phyloP scores from a whole-genome alignment of 768 basidiomycete species.

The Glaciozyma antarctica region DNA sequence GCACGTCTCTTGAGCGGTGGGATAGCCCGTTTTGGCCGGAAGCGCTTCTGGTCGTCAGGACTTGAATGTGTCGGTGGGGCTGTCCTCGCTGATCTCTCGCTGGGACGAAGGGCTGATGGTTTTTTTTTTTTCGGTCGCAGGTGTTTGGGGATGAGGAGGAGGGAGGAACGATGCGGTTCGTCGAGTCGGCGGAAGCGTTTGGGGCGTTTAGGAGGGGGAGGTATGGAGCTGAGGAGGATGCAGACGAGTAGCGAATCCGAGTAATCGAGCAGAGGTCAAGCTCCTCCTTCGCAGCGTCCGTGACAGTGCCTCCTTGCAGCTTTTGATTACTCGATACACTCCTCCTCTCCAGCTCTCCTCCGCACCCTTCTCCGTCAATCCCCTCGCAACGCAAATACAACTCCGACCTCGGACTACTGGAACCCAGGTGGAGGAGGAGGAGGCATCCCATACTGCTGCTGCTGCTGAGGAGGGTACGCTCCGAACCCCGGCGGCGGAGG shows the following conservation, averaged over 20 bases:
- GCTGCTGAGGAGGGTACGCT: neutral
- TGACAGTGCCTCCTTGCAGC: no score
- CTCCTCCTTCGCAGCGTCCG: no score
- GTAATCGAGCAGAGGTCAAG: no score
- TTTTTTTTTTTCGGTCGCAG: neutral
- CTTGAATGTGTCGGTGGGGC: neutral
- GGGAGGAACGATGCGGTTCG: slow-evolving; percentile 9
- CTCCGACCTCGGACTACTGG: slow-evolving; percentile 1
- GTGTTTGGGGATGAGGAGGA: neutral
- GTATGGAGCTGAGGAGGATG: slow-evolving; percentile 22
- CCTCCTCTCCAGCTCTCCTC: no score
- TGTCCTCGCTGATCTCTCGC: neutral
- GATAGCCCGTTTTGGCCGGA: slow-evolving; percentile 29
- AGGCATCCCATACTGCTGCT: neutral
- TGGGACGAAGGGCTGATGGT: neutral
- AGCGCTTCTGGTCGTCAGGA: slow-evolving; percentile 18
- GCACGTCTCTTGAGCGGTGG: neutral
- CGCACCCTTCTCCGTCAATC: no score
- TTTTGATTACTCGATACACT: no score
- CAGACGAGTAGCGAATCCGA: no score
- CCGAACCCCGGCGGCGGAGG: slow-evolving; percentile 7
- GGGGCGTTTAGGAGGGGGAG: slow-evolving; percentile 19
- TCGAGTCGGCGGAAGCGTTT: slow-evolving; percentile 25
- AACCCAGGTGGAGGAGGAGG: slow-evolving; percentile 3
- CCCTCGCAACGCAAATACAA: no score